phyloP scores from a whole-genome alignment of 805 yeast genomes.

The Wickerhamomyces ciferrii region DNA sequence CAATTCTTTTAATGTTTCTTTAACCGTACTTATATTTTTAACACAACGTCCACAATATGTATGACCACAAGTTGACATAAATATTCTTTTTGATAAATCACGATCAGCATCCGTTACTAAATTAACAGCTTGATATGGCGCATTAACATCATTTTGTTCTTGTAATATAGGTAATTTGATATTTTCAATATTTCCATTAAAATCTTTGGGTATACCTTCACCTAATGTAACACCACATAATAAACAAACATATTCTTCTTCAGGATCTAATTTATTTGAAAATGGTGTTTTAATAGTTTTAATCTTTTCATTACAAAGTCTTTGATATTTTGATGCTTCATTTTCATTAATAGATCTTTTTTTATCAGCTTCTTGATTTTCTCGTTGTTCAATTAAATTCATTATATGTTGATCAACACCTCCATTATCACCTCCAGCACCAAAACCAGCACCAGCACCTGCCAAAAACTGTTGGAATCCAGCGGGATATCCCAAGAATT shows the following conservation, averaged over 20 bases:
- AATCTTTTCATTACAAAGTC: not conserved
- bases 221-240: slow-evolving; percentile 74
- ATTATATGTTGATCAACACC: slow-evolving; percentile 9
- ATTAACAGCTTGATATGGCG: slow-evolving; percentile 61
- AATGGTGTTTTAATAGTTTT: slow-evolving; percentile 9
- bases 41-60: slow-evolving; percentile 84
- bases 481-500: not conserved
- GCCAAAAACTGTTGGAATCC: not conserved
- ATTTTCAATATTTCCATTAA: slow-evolving; percentile 26
- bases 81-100: slow-evolving; percentile 61
- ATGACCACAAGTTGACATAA: slow-evolving; percentile 74
- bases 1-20: slow-evolving; percentile 13
- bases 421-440: slow-evolving; percentile 4
- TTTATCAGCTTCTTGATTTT: slow-evolving; percentile 11
- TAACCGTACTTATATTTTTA: slow-evolving; percentile 48
- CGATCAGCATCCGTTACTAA: slow-evolving; percentile 49
- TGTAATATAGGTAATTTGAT: slow-evolving; percentile 25
- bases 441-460: not conserved
- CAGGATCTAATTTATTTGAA: slow-evolving; percentile 23
- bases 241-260: slow-evolving; percentile 47
- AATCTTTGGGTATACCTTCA: slow-evolving; percentile 58
- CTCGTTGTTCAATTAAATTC: slow-evolving; percentile 13
- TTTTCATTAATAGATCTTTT: slow-evolving; percentile 7
- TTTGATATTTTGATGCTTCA: not conserved
- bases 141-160: slow-evolving; percentile 33